Evolutionary conservation across 495 filamentous ascomycete genomes (phyloP).

Genomic region (Thermochaetoides thermophila): DNA sequence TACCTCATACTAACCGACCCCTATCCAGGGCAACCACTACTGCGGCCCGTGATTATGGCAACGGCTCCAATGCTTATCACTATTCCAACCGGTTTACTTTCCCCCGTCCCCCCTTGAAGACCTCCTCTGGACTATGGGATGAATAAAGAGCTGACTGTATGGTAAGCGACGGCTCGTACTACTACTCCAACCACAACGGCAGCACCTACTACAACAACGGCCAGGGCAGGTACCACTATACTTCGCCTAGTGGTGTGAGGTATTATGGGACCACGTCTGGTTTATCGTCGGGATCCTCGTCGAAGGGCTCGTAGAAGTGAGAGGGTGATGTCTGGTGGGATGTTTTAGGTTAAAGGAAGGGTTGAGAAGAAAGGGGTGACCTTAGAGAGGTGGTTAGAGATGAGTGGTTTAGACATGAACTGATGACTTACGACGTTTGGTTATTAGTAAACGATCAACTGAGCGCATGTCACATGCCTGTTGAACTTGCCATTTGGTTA

Average conservation of each 20-base stretch:
- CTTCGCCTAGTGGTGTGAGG: constrained; percentile 19
- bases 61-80: constrained; percentile 40
- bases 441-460: no score
- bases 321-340: no score
- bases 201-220: constrained; percentile 34
- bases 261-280: constrained; percentile 11
- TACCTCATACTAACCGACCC: not conserved
- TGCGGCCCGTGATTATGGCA: constrained; percentile 35
- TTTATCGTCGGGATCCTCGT: constrained; percentile 3
- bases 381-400: no score
- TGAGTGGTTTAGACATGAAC: no score
- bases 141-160: not conserved
- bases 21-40: constrained; percentile 37
- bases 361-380: no score
- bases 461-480: no score
- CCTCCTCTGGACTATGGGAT: not conserved
- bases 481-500: no score
- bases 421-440: no score
- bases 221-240: constrained; percentile 28
- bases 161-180: constrained; percentile 39
- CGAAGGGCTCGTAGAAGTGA: no score
- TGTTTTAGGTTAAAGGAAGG: no score
- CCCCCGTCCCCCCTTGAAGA: not conserved
- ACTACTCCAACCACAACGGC: constrained; percentile 43
- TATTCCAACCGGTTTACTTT: constrained; percentile 33